Conservation (phyloP, 441 rosid genomes). For the Aquilaria agallochum region DNA sequence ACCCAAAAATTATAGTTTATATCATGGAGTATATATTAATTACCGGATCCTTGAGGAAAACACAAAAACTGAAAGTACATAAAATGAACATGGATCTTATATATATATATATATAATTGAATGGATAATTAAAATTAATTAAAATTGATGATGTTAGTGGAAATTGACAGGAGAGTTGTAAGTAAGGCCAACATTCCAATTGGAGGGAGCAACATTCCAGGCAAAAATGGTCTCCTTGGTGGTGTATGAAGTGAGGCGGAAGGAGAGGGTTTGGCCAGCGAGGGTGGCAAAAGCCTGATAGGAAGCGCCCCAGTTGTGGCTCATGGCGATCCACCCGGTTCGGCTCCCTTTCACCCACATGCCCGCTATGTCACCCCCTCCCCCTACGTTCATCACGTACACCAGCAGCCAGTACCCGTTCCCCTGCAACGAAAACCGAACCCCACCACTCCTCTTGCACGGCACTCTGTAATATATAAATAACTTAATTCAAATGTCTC, state of each 20-base stretch:
- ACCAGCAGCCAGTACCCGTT: constrained; percentile 79
- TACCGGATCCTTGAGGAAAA: no score
- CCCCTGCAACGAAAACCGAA: constrained; percentile 72
- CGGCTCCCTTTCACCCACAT: constrained; percentile 90
- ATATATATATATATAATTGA: no score
- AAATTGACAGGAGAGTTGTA: constrained; percentile 51
- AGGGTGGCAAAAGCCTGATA: constrained; percentile 81
- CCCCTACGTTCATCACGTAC: constrained; percentile 82
- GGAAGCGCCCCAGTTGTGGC: constrained; percentile 92
- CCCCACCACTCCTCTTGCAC: constrained; percentile 49
- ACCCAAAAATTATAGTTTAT: no score
- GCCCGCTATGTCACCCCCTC: constrained; percentile 61
- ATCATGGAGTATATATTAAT: no score
- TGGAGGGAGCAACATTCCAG: constrained; percentile 61
- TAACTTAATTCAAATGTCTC: not conserved
- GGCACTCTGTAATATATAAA: constrained; percentile 42
- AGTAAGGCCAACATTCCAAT: constrained; percentile 57
- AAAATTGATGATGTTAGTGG: constrained; percentile 28
- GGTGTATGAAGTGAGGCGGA: constrained; percentile 62
- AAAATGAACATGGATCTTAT: no score
- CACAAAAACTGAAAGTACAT: no score
- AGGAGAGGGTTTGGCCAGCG: constrained; percentile 75
- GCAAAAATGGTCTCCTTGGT: constrained; percentile 54
- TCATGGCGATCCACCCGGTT: constrained; percentile 84
- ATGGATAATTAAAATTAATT: not conserved